Percentiles rank a stretch among this genome's conserved stretches.
These are phyloP conservation scores for Metahyphopichia silvanorum DNA, from an alignment of 805 yeast species.

Conservation along the genomic window DNA sequence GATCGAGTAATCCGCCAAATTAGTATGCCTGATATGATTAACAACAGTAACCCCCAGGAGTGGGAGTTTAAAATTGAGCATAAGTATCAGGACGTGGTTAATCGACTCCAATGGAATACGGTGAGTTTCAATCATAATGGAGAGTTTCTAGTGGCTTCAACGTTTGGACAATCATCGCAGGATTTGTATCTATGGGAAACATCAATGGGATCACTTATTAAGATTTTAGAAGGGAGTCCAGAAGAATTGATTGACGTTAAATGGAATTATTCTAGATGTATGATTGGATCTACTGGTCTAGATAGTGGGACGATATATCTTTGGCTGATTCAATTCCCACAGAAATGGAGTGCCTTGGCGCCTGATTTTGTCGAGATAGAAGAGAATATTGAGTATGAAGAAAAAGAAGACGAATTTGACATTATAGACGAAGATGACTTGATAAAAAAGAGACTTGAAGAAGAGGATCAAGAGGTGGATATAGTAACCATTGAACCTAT, in stretches of 20 bases:
- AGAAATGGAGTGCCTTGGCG: slow-evolving; percentile 94
- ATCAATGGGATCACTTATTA: slow-evolving; percentile 77
- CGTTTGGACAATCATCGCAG: slow-evolving; percentile 79
- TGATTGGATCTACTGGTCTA: slow-evolving; percentile 77
- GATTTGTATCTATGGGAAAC: slow-evolving; percentile 94
- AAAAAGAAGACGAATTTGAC: slow-evolving; percentile 90
- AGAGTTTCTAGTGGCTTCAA: slow-evolving; percentile 86
- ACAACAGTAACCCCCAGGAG: slow-evolving; percentile 23
- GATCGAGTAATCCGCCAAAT: slow-evolving; percentile 72
- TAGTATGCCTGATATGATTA: slow-evolving; percentile 42
- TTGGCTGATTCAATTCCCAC: slow-evolving; percentile 82
- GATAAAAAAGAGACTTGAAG: slow-evolving; percentile 58
- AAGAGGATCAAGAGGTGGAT: slow-evolving; percentile 62
- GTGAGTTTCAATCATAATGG: slow-evolving; percentile 68
- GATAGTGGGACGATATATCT: slow-evolving; percentile 80
- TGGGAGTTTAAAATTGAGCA: slow-evolving; percentile 69
- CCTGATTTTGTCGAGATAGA: slow-evolving; percentile 96
- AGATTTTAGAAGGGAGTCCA: slow-evolving; percentile 85
- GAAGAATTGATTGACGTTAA: slow-evolving; percentile 84
- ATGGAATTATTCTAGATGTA: slow-evolving; percentile 77
- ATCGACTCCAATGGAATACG: slow-evolving; percentile 84
- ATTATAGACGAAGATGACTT: slow-evolving; percentile 64
- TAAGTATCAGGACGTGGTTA: slow-evolving; percentile 87
- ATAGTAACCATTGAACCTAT: slow-evolving; percentile 57
- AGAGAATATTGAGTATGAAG: slow-evolving; percentile 84